Conservation (phyloP, 148 eudicot genomes). For the Diospyros lotus region DNA sequence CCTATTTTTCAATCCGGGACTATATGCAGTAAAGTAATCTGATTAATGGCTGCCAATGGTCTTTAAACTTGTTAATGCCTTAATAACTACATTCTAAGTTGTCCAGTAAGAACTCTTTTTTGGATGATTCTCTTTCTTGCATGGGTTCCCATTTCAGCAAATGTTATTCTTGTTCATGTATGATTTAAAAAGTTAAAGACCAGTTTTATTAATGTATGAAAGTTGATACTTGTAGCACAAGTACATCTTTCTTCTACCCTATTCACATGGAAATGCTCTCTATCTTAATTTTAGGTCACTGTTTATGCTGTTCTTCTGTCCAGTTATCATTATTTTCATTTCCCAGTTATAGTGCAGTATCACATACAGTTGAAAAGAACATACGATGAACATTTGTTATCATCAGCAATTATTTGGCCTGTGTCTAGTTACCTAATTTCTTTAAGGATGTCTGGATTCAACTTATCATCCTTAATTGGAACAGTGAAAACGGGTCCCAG, state of each 20-base stretch:
- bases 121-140: no score
- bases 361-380: background rate
- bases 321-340: background rate
- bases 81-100: no score
- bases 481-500: conserved; percentile 45
- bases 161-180: no score
- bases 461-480: background rate
- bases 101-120: no score
- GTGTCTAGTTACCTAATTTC: background rate
- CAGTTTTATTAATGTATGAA: no score
- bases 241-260: background rate
- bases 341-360: background rate
- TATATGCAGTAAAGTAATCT: no score
- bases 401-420: background rate
- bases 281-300: background rate
- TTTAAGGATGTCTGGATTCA: background rate
- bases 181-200: no score
- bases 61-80: no score
- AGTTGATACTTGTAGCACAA: no score
- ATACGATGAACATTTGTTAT: background rate
- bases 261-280: background rate
- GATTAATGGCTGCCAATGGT: no score
- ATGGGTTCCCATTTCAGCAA: no score
- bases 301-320: background rate
- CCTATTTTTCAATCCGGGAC: no score